These are phyloP conservation scores for Cercospora canescens DNA, from an alignment of 2,329 filamentous ascomycete species.

Conservation along the genomic window DNA sequence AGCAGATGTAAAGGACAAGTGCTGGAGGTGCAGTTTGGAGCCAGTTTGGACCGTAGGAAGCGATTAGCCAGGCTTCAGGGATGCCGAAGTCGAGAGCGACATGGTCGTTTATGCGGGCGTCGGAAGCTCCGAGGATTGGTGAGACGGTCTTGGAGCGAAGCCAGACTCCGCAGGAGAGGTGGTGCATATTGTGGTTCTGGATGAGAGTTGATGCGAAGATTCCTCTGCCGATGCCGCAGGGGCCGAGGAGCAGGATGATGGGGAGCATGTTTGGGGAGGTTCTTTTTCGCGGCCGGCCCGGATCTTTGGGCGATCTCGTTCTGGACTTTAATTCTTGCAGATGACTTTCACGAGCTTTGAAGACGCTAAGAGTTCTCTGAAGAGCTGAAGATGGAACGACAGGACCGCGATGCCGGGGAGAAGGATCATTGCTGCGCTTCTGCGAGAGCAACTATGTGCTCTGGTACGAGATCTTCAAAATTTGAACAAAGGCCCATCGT, in stretches of 20 bases:
- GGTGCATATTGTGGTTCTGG: neutral
- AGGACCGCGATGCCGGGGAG: neutral
- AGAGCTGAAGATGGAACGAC: neutral
- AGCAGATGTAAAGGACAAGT: neutral
- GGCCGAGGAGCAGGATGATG: neutral
- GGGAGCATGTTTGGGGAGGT: neutral
- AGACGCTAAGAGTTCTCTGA: neutral
- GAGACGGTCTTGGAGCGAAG: neutral
- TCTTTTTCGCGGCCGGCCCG: neutral
- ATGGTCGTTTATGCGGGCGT: neutral
- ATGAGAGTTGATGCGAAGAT: neutral
- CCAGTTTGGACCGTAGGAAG: neutral
- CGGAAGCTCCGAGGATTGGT: neutral
- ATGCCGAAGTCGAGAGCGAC: neutral
- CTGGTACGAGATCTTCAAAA: neutral
- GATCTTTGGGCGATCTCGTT: neutral
- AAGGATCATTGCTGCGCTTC: neutral
- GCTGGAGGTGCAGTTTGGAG: neutral
- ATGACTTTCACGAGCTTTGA: neutral
- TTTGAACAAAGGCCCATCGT: neutral
- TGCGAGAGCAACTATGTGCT: neutral
- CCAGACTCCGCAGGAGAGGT: neutral
- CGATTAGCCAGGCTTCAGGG: neutral
- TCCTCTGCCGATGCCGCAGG: neutral
- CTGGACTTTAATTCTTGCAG: neutral